These are phyloP conservation scores for Rhodosporidiobolus sp. DNA, from an alignment of 768 basidiomycete genomes.

Conservation along the genomic window DNA sequence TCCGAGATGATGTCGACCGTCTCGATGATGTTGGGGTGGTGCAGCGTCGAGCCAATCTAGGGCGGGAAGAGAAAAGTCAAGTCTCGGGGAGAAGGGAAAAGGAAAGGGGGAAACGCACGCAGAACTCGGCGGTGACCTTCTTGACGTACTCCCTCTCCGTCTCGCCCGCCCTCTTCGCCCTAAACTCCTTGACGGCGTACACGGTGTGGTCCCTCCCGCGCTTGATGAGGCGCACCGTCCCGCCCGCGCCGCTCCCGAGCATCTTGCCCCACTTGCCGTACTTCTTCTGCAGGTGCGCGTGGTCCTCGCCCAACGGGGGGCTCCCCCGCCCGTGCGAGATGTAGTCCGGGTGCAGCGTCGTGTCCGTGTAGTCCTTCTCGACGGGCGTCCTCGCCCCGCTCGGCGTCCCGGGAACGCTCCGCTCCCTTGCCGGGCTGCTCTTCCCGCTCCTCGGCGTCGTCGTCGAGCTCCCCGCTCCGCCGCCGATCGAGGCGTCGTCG, in stretches of 20 bases:
- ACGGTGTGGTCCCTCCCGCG: conserved; percentile 53
- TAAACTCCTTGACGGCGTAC: conserved; percentile 96
- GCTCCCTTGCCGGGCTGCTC: conserved; percentile 23
- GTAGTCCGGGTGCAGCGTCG: conserved; percentile 44
- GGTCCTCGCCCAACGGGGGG: conserved; percentile 75
- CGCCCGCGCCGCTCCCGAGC: conserved; percentile 94
- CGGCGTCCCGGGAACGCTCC: conserved; percentile 35
- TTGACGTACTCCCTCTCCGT: conserved; percentile 97
- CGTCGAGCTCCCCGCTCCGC: neutral
- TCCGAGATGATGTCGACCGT: conserved; percentile 98
- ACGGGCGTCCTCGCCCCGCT: conserved; percentile 41
- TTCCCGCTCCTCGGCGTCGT: conserved; percentile 34
- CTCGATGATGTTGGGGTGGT: conserved; percentile 93
- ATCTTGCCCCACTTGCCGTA: conserved; percentile 98
- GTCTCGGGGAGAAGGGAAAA: neutral
- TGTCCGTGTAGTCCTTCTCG: conserved; percentile 46
- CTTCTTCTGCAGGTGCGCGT: conserved; percentile 93
- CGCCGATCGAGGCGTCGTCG: no score
- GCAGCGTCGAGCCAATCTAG: conserved; percentile 62
- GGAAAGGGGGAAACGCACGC: conserved; percentile 66
- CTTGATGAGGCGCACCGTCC: conserved; percentile 94
- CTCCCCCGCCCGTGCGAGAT: conserved; percentile 52
- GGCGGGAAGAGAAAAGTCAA: neutral
- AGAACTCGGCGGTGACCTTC: conserved; percentile 98
- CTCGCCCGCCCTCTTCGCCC: conserved; percentile 82